Evolutionary conservation across 192 early-diverging fungal species (phyloP).

Genomic region (Coemansia sp.): DNA sequence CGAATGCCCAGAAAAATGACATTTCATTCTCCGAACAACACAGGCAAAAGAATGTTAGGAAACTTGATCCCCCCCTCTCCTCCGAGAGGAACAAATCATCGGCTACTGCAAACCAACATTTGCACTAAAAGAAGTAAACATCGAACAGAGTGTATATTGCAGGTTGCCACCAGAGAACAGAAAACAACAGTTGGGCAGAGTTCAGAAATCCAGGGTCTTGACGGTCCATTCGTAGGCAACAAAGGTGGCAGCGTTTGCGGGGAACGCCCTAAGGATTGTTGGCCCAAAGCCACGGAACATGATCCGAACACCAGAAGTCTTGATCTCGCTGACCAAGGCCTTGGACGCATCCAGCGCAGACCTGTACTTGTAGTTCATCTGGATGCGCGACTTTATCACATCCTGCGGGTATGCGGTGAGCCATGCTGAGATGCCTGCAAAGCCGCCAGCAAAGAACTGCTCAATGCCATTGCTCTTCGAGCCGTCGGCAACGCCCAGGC

Average conservation of each 20-base stretch:
- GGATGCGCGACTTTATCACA: conserved; percentile 71
- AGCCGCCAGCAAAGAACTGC: conserved; percentile 78
- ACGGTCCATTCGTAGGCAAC: conserved; percentile 71
- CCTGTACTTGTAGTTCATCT: conserved; percentile 60
- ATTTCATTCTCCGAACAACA: background rate
- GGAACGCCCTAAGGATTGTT: conserved; percentile 60
- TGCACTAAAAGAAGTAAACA: background rate
- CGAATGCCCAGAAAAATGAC: background rate
- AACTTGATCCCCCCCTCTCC: background rate
- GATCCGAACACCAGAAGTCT: conserved; percentile 43
- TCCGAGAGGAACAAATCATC: background rate
- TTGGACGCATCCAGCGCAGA: conserved; percentile 56
- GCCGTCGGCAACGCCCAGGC: conserved; percentile 55
- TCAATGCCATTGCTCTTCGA: conserved; percentile 53
- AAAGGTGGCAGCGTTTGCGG: conserved; percentile 84
- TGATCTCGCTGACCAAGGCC: conserved; percentile 59
- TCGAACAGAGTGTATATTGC: background rate
- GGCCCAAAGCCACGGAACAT: conserved; percentile 57
- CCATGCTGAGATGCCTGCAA: conserved; percentile 84
- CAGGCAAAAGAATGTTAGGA: background rate
- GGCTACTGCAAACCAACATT: background rate
- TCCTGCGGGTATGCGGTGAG: conserved; percentile 83
- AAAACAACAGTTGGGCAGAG: background rate
- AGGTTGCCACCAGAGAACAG: background rate
- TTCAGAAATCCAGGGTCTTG: conserved; percentile 26